phyloP scores from a whole-genome alignment of 1,284 basidiomycete species.

The Cystobasidium slooffiae region DNA sequence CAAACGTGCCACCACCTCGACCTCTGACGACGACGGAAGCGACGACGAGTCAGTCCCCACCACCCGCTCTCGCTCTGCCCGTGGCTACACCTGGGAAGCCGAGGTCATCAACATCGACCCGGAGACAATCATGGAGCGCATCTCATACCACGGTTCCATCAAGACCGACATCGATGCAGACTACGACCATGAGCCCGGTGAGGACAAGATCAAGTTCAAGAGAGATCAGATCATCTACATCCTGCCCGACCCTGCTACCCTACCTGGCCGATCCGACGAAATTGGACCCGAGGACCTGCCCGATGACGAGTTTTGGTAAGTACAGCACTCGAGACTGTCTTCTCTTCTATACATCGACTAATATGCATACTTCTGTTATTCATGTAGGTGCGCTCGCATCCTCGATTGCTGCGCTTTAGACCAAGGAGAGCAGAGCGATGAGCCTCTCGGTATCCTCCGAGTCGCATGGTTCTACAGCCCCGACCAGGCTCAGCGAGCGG shows the following conservation, averaged over 20 bases:
- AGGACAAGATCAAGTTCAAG: slow-evolving; percentile 13
- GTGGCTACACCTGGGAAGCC: slow-evolving; percentile 38
- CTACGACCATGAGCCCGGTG: slow-evolving; percentile 3
- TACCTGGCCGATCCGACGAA: slow-evolving; percentile 21
- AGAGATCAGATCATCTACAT: slow-evolving; percentile 36
- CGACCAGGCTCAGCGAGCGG: slow-evolving; percentile 1
- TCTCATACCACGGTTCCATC: slow-evolving; percentile 26
- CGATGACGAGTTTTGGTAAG: slow-evolving; percentile 30
- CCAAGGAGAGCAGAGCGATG: slow-evolving; percentile 3
- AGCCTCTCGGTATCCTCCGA: slow-evolving; percentile 18
- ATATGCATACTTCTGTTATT: neutral
- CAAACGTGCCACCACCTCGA: slow-evolving; percentile 11
- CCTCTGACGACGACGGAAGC: slow-evolving; percentile 11
- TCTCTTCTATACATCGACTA: neutral
- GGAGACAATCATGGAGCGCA: slow-evolving; percentile 7
- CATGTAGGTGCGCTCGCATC: slow-evolving; percentile 26
- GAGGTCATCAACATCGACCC: slow-evolving; percentile 23
- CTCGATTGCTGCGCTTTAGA: slow-evolving; percentile 35
- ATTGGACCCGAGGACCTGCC: slow-evolving; percentile 28
- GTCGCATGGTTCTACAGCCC: slow-evolving; percentile 36
- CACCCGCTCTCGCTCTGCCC: slow-evolving; percentile 22
- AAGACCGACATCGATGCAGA: slow-evolving; percentile 29
- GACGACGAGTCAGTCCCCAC: slow-evolving; percentile 22
- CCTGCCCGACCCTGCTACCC: slow-evolving; percentile 29
- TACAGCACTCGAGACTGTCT: neutral